Evolutionary conservation across 768 basidiomycete genomes (phyloP), one percentile per base, ranked within the genome.

Genomic region (Boletus reticulatus): DNA sequence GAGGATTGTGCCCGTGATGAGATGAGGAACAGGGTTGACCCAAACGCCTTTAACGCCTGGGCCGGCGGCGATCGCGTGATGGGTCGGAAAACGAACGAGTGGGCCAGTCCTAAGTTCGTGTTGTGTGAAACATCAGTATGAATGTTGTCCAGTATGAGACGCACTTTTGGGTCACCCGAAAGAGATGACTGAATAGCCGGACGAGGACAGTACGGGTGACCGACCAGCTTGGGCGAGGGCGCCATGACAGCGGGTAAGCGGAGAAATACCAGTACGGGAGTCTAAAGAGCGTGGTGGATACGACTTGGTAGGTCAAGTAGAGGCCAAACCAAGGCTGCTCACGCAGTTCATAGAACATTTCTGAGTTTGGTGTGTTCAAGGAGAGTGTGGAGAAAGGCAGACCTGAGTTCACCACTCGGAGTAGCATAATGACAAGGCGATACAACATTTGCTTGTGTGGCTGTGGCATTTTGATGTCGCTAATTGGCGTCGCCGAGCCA

Each of bases 1-100:
- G 14, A 60, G 52, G 34, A 77, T 55, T 7, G 71, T 58, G 3
- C 72, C 72, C 2, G 64, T 62, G 24, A 77, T 61, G 37, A 73
- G 61, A 19, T 75, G 64, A 1, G 73, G 65, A 7, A 68, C 61
- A 11, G 67, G 64, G 0, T 72, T 64, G 9, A 76, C 61, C 76
- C 76, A 78, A 31, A 74, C 65, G 8, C 54, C 67, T 49, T 71
- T 64, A 16, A 67, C 53, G 0, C 61, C 66, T 49, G 61, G 62
- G 48, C 64, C 67, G 43, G 59, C 17, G 0, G 38, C 43, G 27
- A 69, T 61, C 4, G 62, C 55, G 4, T 19, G 58, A 51, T 69
- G 68, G 3, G 61, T 66, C 4, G 60, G 67, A 27, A 62, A 55
- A 42, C 39, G 50, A 8, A 58, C 46, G 14, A 69, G 47, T 6